A percentile compares a stretch with the other conserved stretches of the same genome.
Conservation (phyloP, 352 stramenopile species). For the Aphanomyces euteiches region DNA sequence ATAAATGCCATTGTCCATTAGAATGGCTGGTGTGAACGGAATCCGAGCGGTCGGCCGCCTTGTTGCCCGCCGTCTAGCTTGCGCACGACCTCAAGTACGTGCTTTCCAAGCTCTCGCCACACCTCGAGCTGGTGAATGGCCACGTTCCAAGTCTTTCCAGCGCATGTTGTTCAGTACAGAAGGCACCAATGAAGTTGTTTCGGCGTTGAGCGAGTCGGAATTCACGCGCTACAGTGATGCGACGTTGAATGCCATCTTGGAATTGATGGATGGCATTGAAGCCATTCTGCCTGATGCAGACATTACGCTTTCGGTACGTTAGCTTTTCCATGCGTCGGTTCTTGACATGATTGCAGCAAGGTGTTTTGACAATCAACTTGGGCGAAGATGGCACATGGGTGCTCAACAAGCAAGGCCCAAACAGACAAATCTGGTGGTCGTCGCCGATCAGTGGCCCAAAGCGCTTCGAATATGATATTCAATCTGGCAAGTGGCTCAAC, state of each 20-base stretch:
- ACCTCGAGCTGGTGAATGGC: not conserved
- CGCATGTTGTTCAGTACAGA: conserved; percentile 12
- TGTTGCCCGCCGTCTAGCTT: not conserved
- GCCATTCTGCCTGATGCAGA: conserved; percentile 83
- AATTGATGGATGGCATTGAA: conserved; percentile 76
- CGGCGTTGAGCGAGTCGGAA: conserved; percentile 58
- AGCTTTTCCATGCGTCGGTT: not conserved
- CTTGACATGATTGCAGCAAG: conserved; percentile 71
- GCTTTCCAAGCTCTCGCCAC: conserved; percentile 1
- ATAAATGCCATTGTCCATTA: not conserved
- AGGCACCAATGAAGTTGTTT: not conserved
- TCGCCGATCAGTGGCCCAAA: conserved; percentile 92
- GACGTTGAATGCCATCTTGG: conserved; percentile 68
- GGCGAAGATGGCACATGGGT: conserved; percentile 94
- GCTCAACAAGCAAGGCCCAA: conserved; percentile 97
- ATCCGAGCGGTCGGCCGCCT: not conserved
- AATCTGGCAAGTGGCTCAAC: conserved; percentile 72
- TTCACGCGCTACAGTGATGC: conserved; percentile 76
- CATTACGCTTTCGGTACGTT: conserved; percentile 63
- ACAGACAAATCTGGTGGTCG: conserved; percentile 96
- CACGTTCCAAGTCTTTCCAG: not conserved
- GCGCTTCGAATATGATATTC: conserved; percentile 82
- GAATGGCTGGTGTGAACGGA: conserved; percentile 14
- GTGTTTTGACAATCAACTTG: conserved; percentile 93
- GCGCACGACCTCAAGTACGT: not conserved